phyloP scores from a whole-genome alignment of 1,284 basidiomycete species.

The Sporisorium iseilematis-ciliati region DNA sequence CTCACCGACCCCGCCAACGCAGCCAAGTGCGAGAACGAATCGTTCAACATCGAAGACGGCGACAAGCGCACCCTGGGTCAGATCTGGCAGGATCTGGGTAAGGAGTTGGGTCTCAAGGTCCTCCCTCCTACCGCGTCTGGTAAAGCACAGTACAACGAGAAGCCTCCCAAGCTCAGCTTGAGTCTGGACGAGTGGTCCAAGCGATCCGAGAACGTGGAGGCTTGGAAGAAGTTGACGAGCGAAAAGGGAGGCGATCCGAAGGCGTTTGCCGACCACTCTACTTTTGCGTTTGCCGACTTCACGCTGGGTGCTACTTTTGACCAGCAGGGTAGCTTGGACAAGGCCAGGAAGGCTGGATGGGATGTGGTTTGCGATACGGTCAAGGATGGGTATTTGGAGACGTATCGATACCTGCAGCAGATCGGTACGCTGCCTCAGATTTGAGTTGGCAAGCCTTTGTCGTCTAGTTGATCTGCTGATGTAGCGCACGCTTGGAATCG shows the following conservation, averaged over 20 bases:
- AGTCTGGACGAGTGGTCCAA: slow-evolving; percentile 45
- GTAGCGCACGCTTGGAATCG: not conserved
- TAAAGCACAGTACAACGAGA: slow-evolving; percentile 31
- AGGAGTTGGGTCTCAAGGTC: slow-evolving; percentile 33
- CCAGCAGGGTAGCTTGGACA: slow-evolving; percentile 42
- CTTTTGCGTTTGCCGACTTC: slow-evolving; percentile 46
- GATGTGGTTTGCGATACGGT: slow-evolving; percentile 39
- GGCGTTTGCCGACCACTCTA: slow-evolving; percentile 41
- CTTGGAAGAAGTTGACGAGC: slow-evolving; percentile 40
- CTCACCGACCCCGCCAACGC: slow-evolving; percentile 38
- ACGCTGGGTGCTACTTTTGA: slow-evolving; percentile 49
- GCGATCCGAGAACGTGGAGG: slow-evolving; percentile 32
- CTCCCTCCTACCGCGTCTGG: slow-evolving; percentile 27
- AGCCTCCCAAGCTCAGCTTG: slow-evolving; percentile 40
- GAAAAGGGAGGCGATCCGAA: slow-evolving; percentile 38
- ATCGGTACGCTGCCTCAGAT: slow-evolving; percentile 40
- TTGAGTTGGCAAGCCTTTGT: not conserved
- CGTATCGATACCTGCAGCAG: slow-evolving; percentile 43
- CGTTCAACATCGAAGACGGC: slow-evolving; percentile 52
- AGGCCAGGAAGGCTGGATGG: slow-evolving; percentile 41
- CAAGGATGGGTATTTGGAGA: slow-evolving; percentile 47
- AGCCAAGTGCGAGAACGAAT: slow-evolving; percentile 43
- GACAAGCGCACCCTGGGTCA: slow-evolving; percentile 36
- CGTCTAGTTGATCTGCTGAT: not conserved
- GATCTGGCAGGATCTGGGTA: slow-evolving; percentile 45